A percentile compares a stretch with the other conserved stretches of the same genome.
phyloP scores from a whole-genome alignment of 352 stramenopile genomes.

The Pythium brassicae region DNA sequence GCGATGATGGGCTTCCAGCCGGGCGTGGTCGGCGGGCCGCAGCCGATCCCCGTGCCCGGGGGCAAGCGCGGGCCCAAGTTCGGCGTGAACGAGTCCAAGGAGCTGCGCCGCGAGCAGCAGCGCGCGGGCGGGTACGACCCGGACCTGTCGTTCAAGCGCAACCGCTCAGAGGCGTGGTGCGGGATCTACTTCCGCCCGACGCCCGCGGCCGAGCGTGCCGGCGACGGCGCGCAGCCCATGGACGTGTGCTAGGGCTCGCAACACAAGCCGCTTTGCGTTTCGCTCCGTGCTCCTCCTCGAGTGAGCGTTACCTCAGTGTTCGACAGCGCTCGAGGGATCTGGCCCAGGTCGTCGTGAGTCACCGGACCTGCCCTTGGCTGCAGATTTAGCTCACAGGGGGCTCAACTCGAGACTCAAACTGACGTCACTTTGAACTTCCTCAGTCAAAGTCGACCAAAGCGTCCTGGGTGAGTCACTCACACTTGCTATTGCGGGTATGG shows the following conservation, averaged over 20 bases:
- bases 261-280: too few species aligned
- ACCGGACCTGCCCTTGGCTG: too few species aligned
- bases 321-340: too few species aligned
- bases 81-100: slow-evolving; percentile 74
- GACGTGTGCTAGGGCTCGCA: slow-evolving; percentile 33
- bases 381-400: too few species aligned
- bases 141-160: slow-evolving; percentile 73
- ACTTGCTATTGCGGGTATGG: too few species aligned
- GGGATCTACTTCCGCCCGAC: slow-evolving; percentile 70
- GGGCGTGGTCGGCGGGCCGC: slow-evolving; percentile 60
- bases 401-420: too few species aligned
- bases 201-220: slow-evolving; percentile 17
- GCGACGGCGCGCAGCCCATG: slow-evolving; percentile 28
- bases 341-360: too few species aligned
- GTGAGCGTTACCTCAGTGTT: too few species aligned
- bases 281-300: too few species aligned
- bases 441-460: too few species aligned
- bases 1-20: slow-evolving; percentile 88
- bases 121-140: slow-evolving; percentile 76
- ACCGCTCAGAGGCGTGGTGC: slow-evolving; percentile 72
- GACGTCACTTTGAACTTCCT: too few species aligned
- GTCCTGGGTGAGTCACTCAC: too few species aligned
- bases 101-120: slow-evolving; percentile 75
- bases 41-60: slow-evolving; percentile 71
- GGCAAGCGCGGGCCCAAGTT: slow-evolving; percentile 78